Conservation (phyloP, 345 rosid species). For the Combretum micranthum region DNA sequence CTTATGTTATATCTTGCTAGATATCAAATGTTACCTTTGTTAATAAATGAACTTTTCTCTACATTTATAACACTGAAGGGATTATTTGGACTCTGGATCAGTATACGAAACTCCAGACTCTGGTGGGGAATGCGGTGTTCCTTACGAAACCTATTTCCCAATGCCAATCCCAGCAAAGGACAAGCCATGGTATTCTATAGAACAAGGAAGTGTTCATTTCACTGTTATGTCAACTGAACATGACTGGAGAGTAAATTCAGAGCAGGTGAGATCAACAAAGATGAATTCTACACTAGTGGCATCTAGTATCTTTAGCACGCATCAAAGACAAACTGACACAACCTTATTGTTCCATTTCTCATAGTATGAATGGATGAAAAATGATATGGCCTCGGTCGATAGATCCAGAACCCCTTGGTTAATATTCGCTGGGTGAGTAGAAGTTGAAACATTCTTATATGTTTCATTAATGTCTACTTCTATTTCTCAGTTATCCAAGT, state of each 20-base stretch:
- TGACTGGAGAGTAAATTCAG: constrained; percentile 34
- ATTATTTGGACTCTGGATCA: constrained; percentile 38
- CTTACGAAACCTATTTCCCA: constrained; percentile 61
- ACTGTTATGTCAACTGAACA: constrained; percentile 63
- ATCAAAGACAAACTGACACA: too few relatives aligned
- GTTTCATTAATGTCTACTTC: too few relatives aligned
- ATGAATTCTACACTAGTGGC: background rate
- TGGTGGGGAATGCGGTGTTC: constrained; percentile 69
- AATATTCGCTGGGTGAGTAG: constrained; percentile 18
- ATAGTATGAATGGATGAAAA: constrained; percentile 49
- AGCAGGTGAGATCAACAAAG: constrained; percentile 35
- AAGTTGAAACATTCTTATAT: too few relatives aligned
- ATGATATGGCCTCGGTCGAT: constrained; percentile 48
- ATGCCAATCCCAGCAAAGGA: constrained; percentile 60
- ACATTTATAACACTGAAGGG: constrained; percentile 20
- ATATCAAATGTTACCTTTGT: too few relatives aligned
- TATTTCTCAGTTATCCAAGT: too few relatives aligned
- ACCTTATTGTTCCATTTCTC: background rate
- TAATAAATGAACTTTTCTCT: too few relatives aligned
- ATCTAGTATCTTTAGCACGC: background rate
- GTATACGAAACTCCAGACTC: constrained; percentile 40
- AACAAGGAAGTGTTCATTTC: constrained; percentile 49
- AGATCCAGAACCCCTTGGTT: constrained; percentile 62
- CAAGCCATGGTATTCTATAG: constrained; percentile 70
- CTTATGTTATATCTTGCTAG: too few relatives aligned